phyloP scores from a whole-genome alignment of 78 protist genomes.

The Polysphondylium violaceum region DNA sequence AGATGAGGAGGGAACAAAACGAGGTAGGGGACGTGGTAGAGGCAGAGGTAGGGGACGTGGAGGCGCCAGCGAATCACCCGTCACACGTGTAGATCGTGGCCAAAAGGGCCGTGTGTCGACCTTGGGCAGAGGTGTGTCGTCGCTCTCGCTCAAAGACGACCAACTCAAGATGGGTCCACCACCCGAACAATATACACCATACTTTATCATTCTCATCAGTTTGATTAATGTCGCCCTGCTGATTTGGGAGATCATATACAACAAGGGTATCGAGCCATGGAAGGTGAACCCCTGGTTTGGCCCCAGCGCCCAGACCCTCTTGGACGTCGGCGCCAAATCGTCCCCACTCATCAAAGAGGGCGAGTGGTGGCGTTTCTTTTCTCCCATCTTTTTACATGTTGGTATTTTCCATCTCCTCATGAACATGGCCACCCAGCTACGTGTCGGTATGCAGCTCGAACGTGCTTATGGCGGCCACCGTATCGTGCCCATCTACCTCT shows the following conservation, averaged over 20 bases:
- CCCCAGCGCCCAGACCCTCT: conserved; percentile 35
- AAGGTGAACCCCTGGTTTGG: conserved; percentile 83
- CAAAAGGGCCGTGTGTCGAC: conserved; percentile 12
- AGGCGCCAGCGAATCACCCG: neutral
- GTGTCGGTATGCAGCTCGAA: conserved; percentile 76
- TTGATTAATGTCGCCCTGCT: conserved; percentile 40
- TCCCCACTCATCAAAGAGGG: conserved; percentile 43
- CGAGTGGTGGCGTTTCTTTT: conserved; percentile 86
- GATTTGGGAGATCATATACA: conserved; percentile 74
- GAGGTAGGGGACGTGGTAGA: conserved; percentile 76
- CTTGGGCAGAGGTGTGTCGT: conserved; percentile 23
- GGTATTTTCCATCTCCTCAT: conserved; percentile 76
- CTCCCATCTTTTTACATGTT: conserved; percentile 80
- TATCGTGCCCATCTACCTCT: conserved; percentile 79
- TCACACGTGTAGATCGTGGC: neutral
- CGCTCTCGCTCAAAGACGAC: conserved; percentile 30
- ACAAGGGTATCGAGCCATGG: conserved; percentile 72
- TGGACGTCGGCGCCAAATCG: conserved; percentile 78
- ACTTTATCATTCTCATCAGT: conserved; percentile 66
- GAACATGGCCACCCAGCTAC: conserved; percentile 73
- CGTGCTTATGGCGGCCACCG: conserved; percentile 73
- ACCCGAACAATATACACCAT: conserved; percentile 58
- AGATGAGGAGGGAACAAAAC: neutral
- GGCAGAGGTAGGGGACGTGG: neutral
- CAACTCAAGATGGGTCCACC: conserved; percentile 28